These are phyloP conservation scores for Acorus gramineus DNA, from an alignment of 106 monocot genomes.

Conservation along the genomic window DNA sequence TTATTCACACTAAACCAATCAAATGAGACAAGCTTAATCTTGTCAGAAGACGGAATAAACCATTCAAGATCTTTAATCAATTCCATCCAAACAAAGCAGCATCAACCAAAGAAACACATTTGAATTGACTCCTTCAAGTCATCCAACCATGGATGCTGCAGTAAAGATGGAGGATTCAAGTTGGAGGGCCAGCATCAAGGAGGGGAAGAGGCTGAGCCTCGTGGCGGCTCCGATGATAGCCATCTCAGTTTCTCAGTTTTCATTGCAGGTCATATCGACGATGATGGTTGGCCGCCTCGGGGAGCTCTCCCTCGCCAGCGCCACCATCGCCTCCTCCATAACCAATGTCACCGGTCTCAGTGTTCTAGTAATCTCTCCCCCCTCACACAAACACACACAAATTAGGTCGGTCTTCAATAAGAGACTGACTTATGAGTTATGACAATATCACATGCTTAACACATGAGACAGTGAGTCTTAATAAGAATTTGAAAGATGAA, in stretches of 20 bases:
- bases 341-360: slow-evolving; percentile 40
- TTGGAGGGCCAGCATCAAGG: neutral
- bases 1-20: too few species aligned
- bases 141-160: too few species aligned
- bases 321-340: slow-evolving; percentile 32
- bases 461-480: neutral
- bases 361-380: slow-evolving; percentile 14
- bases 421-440: neutral
- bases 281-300: slow-evolving; percentile 53
- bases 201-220: slow-evolving; percentile 10
- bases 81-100: too few species aligned
- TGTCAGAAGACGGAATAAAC: too few species aligned
- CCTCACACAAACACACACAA: too few species aligned
- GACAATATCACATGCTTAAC: neutral
- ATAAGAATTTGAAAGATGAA: neutral
- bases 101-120: too few species aligned
- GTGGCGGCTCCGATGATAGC: slow-evolving; percentile 40
- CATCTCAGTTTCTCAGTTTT: slow-evolving; percentile 14
- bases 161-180: too few species aligned
- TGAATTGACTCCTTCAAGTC: too few species aligned
- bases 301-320: slow-evolving; percentile 28
- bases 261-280: slow-evolving; percentile 24
- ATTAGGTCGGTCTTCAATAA: neutral
- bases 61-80: too few species aligned
- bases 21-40: too few species aligned